Conservation (phyloP, 257 asterid species). For the Lycium ferocissimum region DNA sequence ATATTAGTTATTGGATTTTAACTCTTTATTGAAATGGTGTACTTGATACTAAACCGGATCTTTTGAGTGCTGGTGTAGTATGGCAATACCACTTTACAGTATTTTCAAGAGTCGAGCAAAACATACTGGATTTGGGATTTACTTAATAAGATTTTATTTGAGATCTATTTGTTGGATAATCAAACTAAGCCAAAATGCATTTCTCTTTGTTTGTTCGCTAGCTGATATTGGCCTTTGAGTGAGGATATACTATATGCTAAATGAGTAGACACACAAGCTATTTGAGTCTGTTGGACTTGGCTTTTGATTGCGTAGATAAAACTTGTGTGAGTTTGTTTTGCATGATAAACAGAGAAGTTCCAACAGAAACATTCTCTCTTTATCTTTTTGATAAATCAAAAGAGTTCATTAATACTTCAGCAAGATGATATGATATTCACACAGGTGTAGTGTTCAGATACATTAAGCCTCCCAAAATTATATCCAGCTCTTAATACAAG, state of each 20-base stretch:
- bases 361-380: not conserved
- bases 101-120: not conserved
- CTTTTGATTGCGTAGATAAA: constrained; percentile 18
- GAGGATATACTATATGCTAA: constrained; percentile 2
- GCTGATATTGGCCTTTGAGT: constrained; percentile 17
- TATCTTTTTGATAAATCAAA: not conserved
- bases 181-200: constrained; percentile 7
- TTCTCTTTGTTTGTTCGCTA: not conserved
- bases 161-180: not conserved
- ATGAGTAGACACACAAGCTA: not conserved
- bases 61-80: not conserved
- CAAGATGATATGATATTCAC: not conserved
- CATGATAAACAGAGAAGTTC: not conserved
- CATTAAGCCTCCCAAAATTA: not conserved
- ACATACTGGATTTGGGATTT: not conserved
- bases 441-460: not conserved
- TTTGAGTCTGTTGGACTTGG: constrained; percentile 14
- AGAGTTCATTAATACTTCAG: not conserved
- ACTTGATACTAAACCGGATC: not conserved
- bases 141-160: not conserved
- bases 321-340: not conserved
- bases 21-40: not conserved
- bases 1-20: not conserved
- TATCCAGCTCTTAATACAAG: not conserved
- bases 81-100: not conserved